phyloP scores from a whole-genome alignment of 2,329 filamentous ascomycete species.

The Fusarium foetens region DNA sequence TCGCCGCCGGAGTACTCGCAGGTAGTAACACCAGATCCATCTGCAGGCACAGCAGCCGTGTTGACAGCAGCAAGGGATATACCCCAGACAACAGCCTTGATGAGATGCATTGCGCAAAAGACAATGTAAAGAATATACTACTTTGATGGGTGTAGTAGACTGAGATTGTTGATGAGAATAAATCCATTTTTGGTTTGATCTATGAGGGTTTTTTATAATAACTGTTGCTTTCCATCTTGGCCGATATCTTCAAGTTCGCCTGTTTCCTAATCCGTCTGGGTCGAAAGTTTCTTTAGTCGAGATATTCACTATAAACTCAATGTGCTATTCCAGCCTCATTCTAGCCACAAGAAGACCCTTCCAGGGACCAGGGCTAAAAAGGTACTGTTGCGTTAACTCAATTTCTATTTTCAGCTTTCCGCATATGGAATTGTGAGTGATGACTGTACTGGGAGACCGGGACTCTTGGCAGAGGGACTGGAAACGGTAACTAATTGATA shows the following conservation, averaged over 20 bases:
- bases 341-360: not conserved
- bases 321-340: not conserved
- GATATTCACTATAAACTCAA: conserved; percentile 5
- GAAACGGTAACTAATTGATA: not conserved
- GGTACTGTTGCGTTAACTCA: not conserved
- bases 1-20: conserved; percentile 4
- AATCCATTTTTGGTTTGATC: not conserved
- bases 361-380: not conserved
- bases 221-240: not conserved
- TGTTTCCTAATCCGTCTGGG: not conserved
- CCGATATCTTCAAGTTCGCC: not conserved
- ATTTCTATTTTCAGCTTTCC: not conserved
- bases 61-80: conserved; percentile 6
- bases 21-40: not conserved
- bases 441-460: not conserved
- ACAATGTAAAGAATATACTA: not conserved
- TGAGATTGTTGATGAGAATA: not conserved
- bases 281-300: not conserved
- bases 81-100: conserved; percentile 9
- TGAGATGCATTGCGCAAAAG: conserved; percentile 3
- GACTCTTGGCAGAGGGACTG: not conserved
- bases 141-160: not conserved
- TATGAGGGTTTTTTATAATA: not conserved
- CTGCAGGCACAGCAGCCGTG: conserved; percentile 7
- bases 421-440: not conserved